Evolutionary conservation across 495 filamentous ascomycete genomes (phyloP), one percentile per base, ranked within the genome.

Genomic region (Astrocystis sublimbata): DNA sequence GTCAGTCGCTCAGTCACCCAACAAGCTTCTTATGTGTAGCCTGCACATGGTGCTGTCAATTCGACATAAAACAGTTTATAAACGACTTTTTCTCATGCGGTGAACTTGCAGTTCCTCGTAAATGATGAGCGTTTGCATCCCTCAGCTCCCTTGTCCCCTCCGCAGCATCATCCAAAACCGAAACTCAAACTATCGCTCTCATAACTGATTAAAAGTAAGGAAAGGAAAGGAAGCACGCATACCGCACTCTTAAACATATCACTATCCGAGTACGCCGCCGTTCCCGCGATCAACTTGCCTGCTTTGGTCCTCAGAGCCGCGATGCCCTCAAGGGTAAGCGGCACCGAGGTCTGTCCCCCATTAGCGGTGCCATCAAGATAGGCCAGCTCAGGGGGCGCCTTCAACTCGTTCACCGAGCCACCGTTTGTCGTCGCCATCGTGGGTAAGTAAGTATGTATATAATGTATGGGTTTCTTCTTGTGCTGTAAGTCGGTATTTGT

Each of bases 201-300:
- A 6, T 9, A 35, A 23, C 13, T 6, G 19, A 40, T 0, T 2
- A 38, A 12, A 15, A 33, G 28, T n/a, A n/a, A n/a, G n/a, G n/a
- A n/a, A n/a, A n/a, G n/a, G n/a, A n/a, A n/a, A 30, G 28, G n/a
- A 31, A 28, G 6, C 24, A 19, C 21, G 52, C 58, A 66, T 70
- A 86, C 87, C 57, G 86, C 79, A 51, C 83, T 85, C 78, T 96
- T 96, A 76, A 94, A 98, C 80, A 90, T 87, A 60, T 91, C 89
- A 75, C 88, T 92, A 73, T 85, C 88, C 17, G 87, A 86, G 41
- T 81, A 79, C 15, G 92, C 89, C 31, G 94, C 94, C 45, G 91
- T 82, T n/a, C 87, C 89, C 35, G 86, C 88, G 57, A 85, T 80
- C 38, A 93, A 76, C 61, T 84, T 82, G 1, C 87, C 86, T 17